These are phyloP conservation scores for Aspergillus indologenus DNA, from an alignment of 495 filamentous ascomycete species.

Conservation along the genomic window DNA sequence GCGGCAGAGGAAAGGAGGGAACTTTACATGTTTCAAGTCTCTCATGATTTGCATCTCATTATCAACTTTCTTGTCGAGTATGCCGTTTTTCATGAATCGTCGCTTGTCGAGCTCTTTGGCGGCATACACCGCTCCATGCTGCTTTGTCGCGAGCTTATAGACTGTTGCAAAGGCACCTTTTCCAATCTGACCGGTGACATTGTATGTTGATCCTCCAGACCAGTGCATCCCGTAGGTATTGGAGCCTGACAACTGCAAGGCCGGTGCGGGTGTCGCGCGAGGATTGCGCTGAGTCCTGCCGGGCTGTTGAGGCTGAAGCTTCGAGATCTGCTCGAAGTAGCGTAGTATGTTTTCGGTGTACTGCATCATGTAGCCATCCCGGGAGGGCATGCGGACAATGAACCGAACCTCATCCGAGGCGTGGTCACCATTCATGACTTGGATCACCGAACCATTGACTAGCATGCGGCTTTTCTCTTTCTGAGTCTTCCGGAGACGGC, in stretches of 20 bases:
- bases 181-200: slow-evolving; percentile 74
- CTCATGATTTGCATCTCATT: slow-evolving; percentile 96
- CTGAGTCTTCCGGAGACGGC: slow-evolving; percentile 52
- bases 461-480: slow-evolving; percentile 60
- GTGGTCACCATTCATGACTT: slow-evolving; percentile 55
- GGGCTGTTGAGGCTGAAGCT: slow-evolving; percentile 25
- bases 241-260: slow-evolving; percentile 33
- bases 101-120: slow-evolving; percentile 91
- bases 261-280: slow-evolving; percentile 27
- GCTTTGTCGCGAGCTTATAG: slow-evolving; percentile 76
- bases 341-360: slow-evolving; percentile 58
- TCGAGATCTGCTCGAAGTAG: slow-evolving; percentile 42
- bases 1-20: not conserved
- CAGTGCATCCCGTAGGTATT: slow-evolving; percentile 63
- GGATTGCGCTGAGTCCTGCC: slow-evolving; percentile 22
- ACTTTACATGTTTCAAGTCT: slow-evolving; percentile 72
- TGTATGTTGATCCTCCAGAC: slow-evolving; percentile 80
- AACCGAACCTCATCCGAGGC: slow-evolving; percentile 62
- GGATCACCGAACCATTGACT: slow-evolving; percentile 66
- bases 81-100: slow-evolving; percentile 82
- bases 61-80: slow-evolving; percentile 79
- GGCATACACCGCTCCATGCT: slow-evolving; percentile 75
- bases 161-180: slow-evolving; percentile 94
- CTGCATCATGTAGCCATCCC: slow-evolving; percentile 55
- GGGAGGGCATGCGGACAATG: slow-evolving; percentile 76